phyloP scores from a whole-genome alignment of 1,284 basidiomycete species.

The Paramarasmius palmivorus region DNA sequence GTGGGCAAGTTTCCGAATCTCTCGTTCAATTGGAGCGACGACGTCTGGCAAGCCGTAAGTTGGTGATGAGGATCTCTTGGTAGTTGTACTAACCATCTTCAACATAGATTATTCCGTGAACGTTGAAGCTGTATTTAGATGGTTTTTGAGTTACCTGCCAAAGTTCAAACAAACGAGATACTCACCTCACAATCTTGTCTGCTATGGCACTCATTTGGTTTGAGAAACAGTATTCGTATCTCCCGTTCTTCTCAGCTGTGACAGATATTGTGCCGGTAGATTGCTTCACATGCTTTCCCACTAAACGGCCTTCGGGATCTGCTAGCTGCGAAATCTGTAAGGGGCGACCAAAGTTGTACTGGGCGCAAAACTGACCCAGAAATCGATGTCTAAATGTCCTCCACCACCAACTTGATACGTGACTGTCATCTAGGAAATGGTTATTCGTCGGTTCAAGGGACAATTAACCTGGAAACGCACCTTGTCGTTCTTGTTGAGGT shows the following conservation, averaged over 20 bases:
- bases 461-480: conserved; percentile 37
- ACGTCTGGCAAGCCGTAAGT: conserved; percentile 46
- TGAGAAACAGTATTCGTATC: conserved; percentile 96
- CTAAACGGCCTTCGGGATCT: conserved; percentile 68
- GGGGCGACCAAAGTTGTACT: not conserved
- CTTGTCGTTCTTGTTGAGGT: conserved; percentile 93
- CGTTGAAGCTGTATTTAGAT: conserved; percentile 93
- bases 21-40: conserved; percentile 93
- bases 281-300: conserved; percentile 83
- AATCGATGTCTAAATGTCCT: conserved; percentile 96
- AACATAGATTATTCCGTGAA: conserved; percentile 95
- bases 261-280: conserved; percentile 90
- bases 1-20: conserved; percentile 88
- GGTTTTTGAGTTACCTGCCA: not conserved
- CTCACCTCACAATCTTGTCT: conserved; percentile 91
- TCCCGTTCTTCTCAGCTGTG: conserved; percentile 84
- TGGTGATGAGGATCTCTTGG: conserved; percentile 20
- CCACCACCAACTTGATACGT: conserved; percentile 98
- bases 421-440: conserved; percentile 86
- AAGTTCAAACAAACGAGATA: conserved; percentile 6
- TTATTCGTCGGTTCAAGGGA: not conserved
- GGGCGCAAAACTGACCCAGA: conserved; percentile 70
- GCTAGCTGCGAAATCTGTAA: conserved; percentile 55
- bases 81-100: conserved; percentile 74
- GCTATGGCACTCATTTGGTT: conserved; percentile 96